Evolutionary conservation across 345 rosid genomes (phyloP).

Genomic region (Hirschfeldia incana): DNA sequence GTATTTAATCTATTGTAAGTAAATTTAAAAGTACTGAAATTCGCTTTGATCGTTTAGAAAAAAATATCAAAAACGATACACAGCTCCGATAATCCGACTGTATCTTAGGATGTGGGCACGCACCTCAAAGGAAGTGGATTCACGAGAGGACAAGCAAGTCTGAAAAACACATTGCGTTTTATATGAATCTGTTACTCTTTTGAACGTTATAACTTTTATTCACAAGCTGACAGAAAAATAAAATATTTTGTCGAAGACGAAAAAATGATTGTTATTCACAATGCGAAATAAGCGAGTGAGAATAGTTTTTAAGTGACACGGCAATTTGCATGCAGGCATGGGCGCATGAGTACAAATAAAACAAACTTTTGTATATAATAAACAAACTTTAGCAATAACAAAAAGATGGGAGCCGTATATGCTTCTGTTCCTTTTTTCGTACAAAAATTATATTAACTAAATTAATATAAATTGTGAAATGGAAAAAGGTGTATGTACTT

Average conservation of each 20-base stretch:
- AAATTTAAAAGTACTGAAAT: not conserved
- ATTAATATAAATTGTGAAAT: not conserved
- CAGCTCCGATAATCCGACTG: not conserved
- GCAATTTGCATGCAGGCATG: not conserved
- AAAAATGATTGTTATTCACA: not conserved
- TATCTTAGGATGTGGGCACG: conserved; percentile 38
- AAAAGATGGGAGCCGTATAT: not conserved
- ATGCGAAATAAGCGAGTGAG: not conserved
- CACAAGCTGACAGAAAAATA: not conserved
- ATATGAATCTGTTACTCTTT: not conserved
- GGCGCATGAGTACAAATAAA: not conserved
- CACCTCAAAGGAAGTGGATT: conserved; percentile 30
- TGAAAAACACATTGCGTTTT: not conserved
- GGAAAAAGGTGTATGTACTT: conserved; percentile 7
- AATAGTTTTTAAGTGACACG: not conserved
- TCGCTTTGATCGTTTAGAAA: not conserved
- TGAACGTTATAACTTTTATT: conserved; percentile 15
- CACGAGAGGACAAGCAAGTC: conserved; percentile 22
- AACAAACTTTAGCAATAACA: not conserved
- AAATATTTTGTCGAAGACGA: not conserved
- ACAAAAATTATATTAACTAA: not conserved
- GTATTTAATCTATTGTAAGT: not conserved
- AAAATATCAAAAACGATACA: conserved; percentile 11
- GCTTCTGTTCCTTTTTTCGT: not conserved
- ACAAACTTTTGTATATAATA: not conserved